These are phyloP conservation scores for Suhomyces coccinellae DNA, from an alignment of 1,139 yeast genomes.

Conservation along the genomic window DNA sequence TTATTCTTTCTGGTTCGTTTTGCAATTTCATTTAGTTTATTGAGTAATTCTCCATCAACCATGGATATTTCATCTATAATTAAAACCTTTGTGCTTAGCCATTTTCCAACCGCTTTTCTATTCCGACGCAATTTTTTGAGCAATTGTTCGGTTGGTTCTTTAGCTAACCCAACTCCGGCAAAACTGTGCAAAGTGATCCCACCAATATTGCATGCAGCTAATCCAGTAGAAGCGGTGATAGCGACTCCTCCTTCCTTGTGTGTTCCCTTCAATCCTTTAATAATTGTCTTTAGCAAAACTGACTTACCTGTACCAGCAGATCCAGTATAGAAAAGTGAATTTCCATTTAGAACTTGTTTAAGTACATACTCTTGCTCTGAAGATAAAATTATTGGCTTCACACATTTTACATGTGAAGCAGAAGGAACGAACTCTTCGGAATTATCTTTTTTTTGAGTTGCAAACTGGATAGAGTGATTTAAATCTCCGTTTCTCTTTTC, in stretches of 20 bases:
- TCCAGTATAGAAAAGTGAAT: constrained; percentile 81
- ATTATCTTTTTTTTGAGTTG: constrained; percentile 19
- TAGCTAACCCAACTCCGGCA: constrained; percentile 83
- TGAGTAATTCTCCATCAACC: constrained; percentile 77
- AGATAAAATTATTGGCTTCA: constrained; percentile 40
- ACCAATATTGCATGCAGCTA: constrained; percentile 90
- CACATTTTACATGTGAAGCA: constrained; percentile 21
- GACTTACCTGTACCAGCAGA: constrained; percentile 98
- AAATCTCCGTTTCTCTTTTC: constrained; percentile 4
- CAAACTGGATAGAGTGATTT: constrained; percentile 24
- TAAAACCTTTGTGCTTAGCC: constrained; percentile 65
- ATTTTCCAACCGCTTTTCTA: constrained; percentile 53
- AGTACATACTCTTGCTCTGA: constrained; percentile 44
- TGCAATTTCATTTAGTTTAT: constrained; percentile 70
- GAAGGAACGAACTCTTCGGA: constrained; percentile 4
- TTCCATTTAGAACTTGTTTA: constrained; percentile 39
- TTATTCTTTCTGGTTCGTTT: constrained; percentile 49
- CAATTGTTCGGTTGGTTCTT: constrained; percentile 33
- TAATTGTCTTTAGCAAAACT: constrained; percentile 67
- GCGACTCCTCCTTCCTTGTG: constrained; percentile 60
- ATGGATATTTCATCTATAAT: constrained; percentile 87
- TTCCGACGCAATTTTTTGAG: constrained; percentile 58
- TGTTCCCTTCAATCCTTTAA: constrained; percentile 52
- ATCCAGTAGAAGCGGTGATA: constrained; percentile 89
- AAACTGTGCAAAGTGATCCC: constrained; percentile 85